These are phyloP conservation scores for Nidula microcarpa DNA, from an alignment of 768 basidiomycete species.

Conservation along the genomic window DNA sequence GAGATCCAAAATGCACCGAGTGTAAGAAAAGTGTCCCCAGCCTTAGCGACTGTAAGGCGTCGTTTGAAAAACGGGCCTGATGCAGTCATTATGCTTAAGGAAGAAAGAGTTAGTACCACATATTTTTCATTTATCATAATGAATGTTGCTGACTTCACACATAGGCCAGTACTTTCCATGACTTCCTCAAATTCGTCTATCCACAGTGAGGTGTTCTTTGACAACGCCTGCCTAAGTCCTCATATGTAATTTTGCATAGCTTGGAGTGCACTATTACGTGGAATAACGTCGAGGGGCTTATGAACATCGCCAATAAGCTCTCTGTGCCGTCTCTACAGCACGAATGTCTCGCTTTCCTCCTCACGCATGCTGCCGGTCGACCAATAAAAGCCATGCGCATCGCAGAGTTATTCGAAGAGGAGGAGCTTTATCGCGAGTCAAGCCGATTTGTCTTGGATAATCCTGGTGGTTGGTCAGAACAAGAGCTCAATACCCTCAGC, in stretches of 20 bases:
- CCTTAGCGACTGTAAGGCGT: constrained; percentile 37
- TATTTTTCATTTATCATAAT: background rate
- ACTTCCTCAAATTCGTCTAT: constrained; percentile 91
- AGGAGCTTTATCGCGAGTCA: constrained; percentile 85
- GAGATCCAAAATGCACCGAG: background rate
- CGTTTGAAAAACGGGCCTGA: constrained; percentile 56
- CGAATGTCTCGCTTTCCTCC: constrained; percentile 82
- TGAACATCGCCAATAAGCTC: constrained; percentile 89
- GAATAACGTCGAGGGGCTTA: constrained; percentile 90
- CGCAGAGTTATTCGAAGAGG: constrained; percentile 87
- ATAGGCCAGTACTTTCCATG: constrained; percentile 83
- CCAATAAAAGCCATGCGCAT: constrained; percentile 93
- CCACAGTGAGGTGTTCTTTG: constrained; percentile 64
- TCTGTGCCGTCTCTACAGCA: constrained; percentile 78
- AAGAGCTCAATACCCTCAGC: constrained; percentile 78
- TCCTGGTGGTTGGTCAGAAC: constrained; percentile 80
- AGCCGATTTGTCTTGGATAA: constrained; percentile 92
- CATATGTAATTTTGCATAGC: constrained; percentile 29
- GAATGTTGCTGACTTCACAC: constrained; percentile 1
- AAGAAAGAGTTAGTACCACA: constrained; percentile 64
- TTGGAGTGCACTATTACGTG: constrained; percentile 92
- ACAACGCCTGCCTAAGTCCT: background rate
- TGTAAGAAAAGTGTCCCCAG: constrained; percentile 19
- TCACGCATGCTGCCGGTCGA: constrained; percentile 88
- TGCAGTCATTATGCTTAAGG: constrained; percentile 85